Evolutionary conservation across 2,329 filamentous ascomycete species (phyloP).

Genomic region (Verticillium longisporum): DNA sequence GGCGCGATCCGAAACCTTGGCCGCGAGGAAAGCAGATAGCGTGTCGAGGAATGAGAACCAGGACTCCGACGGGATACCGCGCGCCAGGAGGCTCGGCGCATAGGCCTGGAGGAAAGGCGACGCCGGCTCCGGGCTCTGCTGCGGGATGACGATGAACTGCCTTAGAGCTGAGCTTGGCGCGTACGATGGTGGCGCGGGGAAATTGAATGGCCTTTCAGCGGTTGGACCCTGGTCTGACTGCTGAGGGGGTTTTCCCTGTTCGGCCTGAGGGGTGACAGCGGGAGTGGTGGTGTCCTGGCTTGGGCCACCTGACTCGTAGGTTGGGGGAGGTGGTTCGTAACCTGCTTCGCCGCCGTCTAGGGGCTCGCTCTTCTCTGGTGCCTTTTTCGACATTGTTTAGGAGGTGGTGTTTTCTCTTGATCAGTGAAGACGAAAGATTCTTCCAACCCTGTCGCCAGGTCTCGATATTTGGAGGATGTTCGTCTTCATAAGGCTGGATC

Average conservation of each 20-base stretch:
- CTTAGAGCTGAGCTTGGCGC: constrained; percentile 3
- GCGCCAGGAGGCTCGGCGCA: constrained; percentile 26
- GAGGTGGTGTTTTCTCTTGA: not conserved
- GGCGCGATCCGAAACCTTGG: constrained; percentile 35
- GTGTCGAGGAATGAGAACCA: constrained; percentile 29
- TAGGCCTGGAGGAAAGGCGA: constrained; percentile 33
- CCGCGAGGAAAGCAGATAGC: constrained; percentile 37
- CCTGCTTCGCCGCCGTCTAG: not conserved
- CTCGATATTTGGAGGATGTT: not conserved
- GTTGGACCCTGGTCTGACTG: constrained; percentile 17
- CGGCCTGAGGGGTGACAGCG: not conserved
- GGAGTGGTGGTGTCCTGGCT: not conserved
- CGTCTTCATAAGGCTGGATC: not conserved
- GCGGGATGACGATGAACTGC: constrained; percentile 32
- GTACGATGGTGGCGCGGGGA: constrained; percentile 28
- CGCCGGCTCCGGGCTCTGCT: constrained; percentile 22
- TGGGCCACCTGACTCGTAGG: not conserved
- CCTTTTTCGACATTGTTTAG: not conserved
- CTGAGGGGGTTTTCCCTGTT: not conserved
- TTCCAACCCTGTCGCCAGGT: not conserved
- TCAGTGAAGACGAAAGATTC: not conserved
- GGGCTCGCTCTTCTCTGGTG: not conserved
- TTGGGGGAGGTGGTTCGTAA: not conserved
- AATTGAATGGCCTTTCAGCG: constrained; percentile 29
- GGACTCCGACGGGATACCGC: constrained; percentile 26